Evolutionary conservation across 306 rosid genomes (phyloP).

Genomic region (Luffa aegyptiaca): DNA sequence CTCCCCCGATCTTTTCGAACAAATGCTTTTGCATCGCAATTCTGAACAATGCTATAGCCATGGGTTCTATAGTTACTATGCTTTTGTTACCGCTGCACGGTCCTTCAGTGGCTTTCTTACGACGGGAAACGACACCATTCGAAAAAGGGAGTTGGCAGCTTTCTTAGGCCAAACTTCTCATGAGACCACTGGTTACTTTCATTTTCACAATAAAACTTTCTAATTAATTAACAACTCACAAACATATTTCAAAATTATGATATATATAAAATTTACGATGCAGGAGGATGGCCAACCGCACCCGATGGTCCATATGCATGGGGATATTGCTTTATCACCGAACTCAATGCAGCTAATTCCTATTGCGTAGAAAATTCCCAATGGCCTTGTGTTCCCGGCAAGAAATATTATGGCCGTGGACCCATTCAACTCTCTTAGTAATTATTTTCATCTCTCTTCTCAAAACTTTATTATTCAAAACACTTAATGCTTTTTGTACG

Average conservation of each 20-base stretch:
- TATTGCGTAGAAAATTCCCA: not conserved
- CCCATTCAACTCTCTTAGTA: slow-evolving; percentile 17
- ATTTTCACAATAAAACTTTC: no score
- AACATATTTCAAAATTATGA: not conserved
- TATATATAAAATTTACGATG: no score
- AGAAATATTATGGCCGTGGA: slow-evolving; percentile 13
- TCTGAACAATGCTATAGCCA: slow-evolving; percentile 14
- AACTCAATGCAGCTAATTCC: not conserved
- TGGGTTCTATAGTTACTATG: slow-evolving; percentile 35
- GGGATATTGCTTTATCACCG: slow-evolving; percentile 15
- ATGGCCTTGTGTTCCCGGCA: slow-evolving; percentile 12
- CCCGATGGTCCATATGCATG: slow-evolving; percentile 12
- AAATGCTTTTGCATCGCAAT: slow-evolving; percentile 23
- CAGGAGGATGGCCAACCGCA: slow-evolving; percentile 13
- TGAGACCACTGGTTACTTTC: slow-evolving; percentile 16
- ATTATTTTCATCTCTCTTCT: no score
- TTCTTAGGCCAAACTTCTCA: slow-evolving; percentile 28
- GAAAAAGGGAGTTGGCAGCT: slow-evolving; percentile 25
- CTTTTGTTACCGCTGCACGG: slow-evolving; percentile 27
- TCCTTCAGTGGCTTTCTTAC: slow-evolving; percentile 23
- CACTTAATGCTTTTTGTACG: no score
- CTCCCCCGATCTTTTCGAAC: slow-evolving; percentile 14
- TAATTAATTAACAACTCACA: no score
- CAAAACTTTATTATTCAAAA: not conserved
- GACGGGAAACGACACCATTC: slow-evolving; percentile 14